These are phyloP conservation scores for Ustilaginoidea virens DNA, from an alignment of 2,329 filamentous ascomycete genomes.

Conservation along the genomic window DNA sequence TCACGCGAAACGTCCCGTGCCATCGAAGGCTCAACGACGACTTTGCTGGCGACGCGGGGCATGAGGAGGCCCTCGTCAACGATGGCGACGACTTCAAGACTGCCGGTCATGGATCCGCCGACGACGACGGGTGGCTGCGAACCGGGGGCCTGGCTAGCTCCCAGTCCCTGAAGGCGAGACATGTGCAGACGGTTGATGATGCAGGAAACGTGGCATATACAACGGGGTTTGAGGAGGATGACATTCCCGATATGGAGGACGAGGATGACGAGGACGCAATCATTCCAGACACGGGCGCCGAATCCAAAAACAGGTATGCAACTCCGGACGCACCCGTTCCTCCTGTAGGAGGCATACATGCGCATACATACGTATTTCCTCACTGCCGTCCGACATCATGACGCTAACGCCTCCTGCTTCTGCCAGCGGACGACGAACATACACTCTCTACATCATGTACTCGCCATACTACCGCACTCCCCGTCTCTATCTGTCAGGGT, in stretches of 20 bases:
- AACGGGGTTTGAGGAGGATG: slow-evolving; percentile 54
- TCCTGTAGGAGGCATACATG: slow-evolving; percentile 56
- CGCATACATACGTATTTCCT: too few species aligned
- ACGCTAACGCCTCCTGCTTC: not conserved
- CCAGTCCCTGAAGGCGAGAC: slow-evolving; percentile 59
- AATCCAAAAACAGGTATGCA: slow-evolving; percentile 29
- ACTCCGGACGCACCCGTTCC: not conserved
- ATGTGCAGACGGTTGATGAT: slow-evolving; percentile 81
- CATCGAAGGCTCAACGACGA: slow-evolving; percentile 82
- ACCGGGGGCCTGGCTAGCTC: slow-evolving; percentile 67
- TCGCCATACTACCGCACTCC: slow-evolving; percentile 93
- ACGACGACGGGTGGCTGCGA: slow-evolving; percentile 82
- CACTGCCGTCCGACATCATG: too few species aligned
- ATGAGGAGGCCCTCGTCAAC: slow-evolving; percentile 72
- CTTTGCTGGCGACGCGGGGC: slow-evolving; percentile 76
- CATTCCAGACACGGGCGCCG: slow-evolving; percentile 54
- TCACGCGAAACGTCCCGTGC: slow-evolving; percentile 89
- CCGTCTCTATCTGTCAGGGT: slow-evolving; percentile 87
- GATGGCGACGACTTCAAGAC: slow-evolving; percentile 53
- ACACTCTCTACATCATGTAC: slow-evolving; percentile 97
- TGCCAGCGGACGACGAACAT: slow-evolving; percentile 74
- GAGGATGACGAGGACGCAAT: slow-evolving; percentile 96
- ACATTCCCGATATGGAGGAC: slow-evolving; percentile 97
- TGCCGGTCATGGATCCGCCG: slow-evolving; percentile 38
- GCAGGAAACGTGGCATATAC: slow-evolving; percentile 70